These are phyloP conservation scores for Tricholomella constricta DNA, from an alignment of 768 basidiomycete genomes.

Conservation along the genomic window DNA sequence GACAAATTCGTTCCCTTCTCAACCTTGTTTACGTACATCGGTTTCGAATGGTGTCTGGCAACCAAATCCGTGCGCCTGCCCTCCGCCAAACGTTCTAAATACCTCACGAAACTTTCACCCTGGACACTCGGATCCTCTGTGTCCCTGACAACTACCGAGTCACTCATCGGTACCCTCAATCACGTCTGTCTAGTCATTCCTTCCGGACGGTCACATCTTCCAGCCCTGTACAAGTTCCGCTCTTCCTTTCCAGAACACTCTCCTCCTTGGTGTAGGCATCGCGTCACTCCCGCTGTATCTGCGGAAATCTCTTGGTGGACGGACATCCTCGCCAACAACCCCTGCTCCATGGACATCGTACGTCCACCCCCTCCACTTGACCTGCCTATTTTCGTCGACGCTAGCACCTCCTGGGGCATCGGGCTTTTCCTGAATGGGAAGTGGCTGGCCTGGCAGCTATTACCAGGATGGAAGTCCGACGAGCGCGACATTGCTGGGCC, in stretches of 20 bases:
- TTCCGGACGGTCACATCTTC: constrained; percentile 29
- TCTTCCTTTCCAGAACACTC: constrained; percentile 21
- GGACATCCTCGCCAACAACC: background rate
- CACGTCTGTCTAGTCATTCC: constrained; percentile 35
- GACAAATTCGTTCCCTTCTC: background rate
- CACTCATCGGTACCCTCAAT: constrained; percentile 34
- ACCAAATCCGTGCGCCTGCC: background rate
- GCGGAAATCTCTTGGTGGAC: constrained; percentile 32
- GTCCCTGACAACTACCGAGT: constrained; percentile 23
- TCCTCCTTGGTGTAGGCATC: constrained; percentile 14
- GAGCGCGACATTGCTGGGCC: constrained; percentile 40
- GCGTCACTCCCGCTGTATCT: constrained; percentile 14
- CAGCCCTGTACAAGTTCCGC: constrained; percentile 28
- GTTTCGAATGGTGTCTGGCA: background rate
- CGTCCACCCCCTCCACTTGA: background rate
- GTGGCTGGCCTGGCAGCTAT: no score
- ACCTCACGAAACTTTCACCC: constrained; percentile 16
- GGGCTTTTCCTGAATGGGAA: constrained; percentile 27
- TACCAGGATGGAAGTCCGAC: constrained; percentile 24
- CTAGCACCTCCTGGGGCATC: constrained; percentile 18
- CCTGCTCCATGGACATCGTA: constrained; percentile 10
- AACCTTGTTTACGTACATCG: background rate
- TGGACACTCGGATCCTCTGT: constrained; percentile 18
- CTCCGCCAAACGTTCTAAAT: background rate
- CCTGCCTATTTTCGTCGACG: constrained; percentile 31